Base-by-base conservation (phyloP, 176 grass and related monocot genomes). In the Eremochloa ophiuroides region DNA sequence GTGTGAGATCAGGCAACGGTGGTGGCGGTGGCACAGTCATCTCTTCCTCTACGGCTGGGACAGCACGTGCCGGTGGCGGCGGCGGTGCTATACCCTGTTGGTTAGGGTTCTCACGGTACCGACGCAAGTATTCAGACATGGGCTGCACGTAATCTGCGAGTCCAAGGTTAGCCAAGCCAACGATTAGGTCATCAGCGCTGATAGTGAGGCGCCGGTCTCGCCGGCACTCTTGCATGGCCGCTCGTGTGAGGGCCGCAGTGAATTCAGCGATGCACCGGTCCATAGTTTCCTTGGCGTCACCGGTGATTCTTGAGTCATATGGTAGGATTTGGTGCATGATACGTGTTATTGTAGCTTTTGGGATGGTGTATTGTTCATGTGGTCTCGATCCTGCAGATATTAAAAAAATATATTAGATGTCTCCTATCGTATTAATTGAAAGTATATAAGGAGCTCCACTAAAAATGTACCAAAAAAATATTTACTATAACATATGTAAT, bases 61-160 rank as follows among this genome's bases (percentile, higher is more conserved):
- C 22, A 2, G 2, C 29, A 2, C 11, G 6, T 1, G 30, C 5
- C 3, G 1, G 12, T 0, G 29, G 15, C 0, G 29, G 22, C 0
- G 56, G 12, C 12, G 25, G 13, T 7, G 56, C 10, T 26, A 31
- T 34, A 46, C 2, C 14, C 10, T 18, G 17, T 6, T 29, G 0
- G 3, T 41, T 10, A 25, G 8, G 16, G 14, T 35, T 4, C 62
- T 81, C 82, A 4, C 82, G 61, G 50, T 76, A 76, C n/a, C 62
- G 44, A 28, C 22, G 51, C 1, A 85, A 61, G 33, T 51, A 69
- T 5, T 5, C 7, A 12, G 3, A 2, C 10, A 89, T 47, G 7
- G 87, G 76, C 18, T 10, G 28, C 14, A 37, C 65, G 47, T 85
- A 89, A 66, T 85, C 28, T 13, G 41, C 27, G 23, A 76, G 63